A percentile compares a stretch with the other conserved stretches of the same genome.
phyloP scores from a whole-genome alignment of 768 basidiomycete genomes.

The Phanerochaete carnosa region DNA sequence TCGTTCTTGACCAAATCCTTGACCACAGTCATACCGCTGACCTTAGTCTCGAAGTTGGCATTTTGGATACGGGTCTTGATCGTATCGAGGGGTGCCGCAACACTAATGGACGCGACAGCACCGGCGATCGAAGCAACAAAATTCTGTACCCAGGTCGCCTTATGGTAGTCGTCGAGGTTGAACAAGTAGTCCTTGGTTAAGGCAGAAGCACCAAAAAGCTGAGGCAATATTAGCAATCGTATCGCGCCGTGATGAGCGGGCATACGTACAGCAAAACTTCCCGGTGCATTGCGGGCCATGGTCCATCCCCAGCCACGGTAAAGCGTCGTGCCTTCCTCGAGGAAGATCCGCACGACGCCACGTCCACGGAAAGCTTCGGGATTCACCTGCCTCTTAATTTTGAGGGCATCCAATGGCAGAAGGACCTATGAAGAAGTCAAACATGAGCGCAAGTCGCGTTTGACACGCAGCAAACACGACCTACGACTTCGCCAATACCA shows the following conservation, averaged over 20 bases:
- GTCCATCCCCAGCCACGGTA: constrained; percentile 99
- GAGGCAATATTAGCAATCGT: neutral
- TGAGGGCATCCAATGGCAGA: constrained; percentile 94
- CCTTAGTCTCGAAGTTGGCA: constrained; percentile 91
- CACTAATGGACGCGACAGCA: constrained; percentile 91
- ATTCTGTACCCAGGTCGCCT: constrained; percentile 97
- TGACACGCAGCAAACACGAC: constrained; percentile 18
- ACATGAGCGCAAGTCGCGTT: neutral
- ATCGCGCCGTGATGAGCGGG: neutral
- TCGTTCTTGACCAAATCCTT: constrained; percentile 86
- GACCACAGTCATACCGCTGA: constrained; percentile 75
- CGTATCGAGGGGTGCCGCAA: constrained; percentile 93
- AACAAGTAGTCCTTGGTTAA: constrained; percentile 92
- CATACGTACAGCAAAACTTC: constrained; percentile 81
- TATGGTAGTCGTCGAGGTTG: constrained; percentile 83
- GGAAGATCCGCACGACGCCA: constrained; percentile 82
- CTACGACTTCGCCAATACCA: constrained; percentile 92
- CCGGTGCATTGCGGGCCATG: constrained; percentile 95
- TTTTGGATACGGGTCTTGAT: constrained; percentile 99
- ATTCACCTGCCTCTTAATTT: constrained; percentile 98
- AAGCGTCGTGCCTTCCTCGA: constrained; percentile 87
- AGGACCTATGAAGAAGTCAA: constrained; percentile 53
- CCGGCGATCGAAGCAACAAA: constrained; percentile 94
- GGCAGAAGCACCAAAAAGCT: constrained; percentile 98
- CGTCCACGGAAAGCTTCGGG: constrained; percentile 97